Conservation (phyloP, 306 rosid species). For the Acacia crassicarpa region DNA sequence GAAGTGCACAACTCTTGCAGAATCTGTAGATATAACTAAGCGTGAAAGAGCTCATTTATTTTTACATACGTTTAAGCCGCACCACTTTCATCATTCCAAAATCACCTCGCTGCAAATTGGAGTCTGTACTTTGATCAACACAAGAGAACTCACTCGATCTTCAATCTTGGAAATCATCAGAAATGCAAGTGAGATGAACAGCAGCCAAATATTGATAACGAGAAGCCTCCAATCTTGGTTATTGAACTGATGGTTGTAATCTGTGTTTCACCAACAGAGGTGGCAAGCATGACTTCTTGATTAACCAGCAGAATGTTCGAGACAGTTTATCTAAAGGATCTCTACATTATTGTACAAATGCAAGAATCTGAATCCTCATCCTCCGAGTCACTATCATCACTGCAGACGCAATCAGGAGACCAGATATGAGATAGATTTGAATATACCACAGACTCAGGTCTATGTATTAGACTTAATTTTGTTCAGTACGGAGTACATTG, state of each 20-base stretch:
- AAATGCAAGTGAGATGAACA: slow-evolving; percentile 35
- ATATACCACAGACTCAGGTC: slow-evolving; percentile 8
- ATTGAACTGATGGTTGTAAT: slow-evolving; percentile 29
- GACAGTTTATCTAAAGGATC: slow-evolving; percentile 38
- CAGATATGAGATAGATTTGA: slow-evolving; percentile 23
- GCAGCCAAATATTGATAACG: slow-evolving; percentile 32
- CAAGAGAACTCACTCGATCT: slow-evolving; percentile 30
- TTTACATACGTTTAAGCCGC: slow-evolving; percentile 30
- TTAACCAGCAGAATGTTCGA: slow-evolving; percentile 45
- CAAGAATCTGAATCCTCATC: slow-evolving; percentile 78
- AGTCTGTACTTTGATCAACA: slow-evolving; percentile 26
- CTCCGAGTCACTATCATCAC: slow-evolving; percentile 78
- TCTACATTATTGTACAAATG: slow-evolving; percentile 77
- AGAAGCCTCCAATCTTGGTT: slow-evolving; percentile 31
- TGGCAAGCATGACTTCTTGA: slow-evolving; percentile 36
- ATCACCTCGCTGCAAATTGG: slow-evolving; percentile 29
- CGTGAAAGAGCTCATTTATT: slow-evolving; percentile 26
- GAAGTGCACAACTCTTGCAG: slow-evolving; percentile 31
- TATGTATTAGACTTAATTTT: slow-evolving; percentile 7
- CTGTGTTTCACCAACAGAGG: slow-evolving; percentile 32
- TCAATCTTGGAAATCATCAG: slow-evolving; percentile 36
- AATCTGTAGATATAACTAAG: slow-evolving; percentile 25
- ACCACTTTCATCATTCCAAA: slow-evolving; percentile 35
- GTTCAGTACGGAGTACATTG: neutral
- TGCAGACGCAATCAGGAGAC: slow-evolving; percentile 51